Percentiles rank a stretch among this genome's conserved stretches.
These are phyloP conservation scores for Erodium moschatum DNA, from an alignment of 441 rosid species.

Conservation along the genomic window DNA sequence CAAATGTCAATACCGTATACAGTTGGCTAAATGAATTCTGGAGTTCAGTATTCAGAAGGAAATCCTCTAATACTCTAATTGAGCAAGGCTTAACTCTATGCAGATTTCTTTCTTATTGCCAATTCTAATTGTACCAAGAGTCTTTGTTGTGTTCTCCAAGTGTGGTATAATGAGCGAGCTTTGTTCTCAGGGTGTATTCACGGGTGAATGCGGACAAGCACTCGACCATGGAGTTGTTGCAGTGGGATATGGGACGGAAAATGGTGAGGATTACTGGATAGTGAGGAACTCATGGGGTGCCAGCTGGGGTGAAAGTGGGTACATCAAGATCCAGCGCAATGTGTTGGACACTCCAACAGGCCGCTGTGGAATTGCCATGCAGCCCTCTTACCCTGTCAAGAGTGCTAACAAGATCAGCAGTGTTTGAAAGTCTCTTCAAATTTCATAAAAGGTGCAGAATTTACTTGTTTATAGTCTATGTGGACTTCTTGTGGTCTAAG, in stretches of 20 bases:
- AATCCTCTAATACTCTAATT: too few species aligned
- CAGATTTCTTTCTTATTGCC: too few species aligned
- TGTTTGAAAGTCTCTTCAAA: too few species aligned
- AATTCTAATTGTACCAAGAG: too few species aligned
- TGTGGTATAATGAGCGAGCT: conserved; percentile 1
- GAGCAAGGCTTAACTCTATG: too few species aligned
- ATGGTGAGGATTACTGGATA: conserved; percentile 51
- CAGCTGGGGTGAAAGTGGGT: conserved; percentile 57
- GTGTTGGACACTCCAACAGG: conserved; percentile 28
- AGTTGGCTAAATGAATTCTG: too few species aligned
- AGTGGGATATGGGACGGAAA: conserved; percentile 47
- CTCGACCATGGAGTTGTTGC: conserved; percentile 55
- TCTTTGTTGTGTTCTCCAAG: too few species aligned
- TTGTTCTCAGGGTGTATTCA: conserved; percentile 45
- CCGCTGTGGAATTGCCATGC: conserved; percentile 56
- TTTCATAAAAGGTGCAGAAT: too few species aligned
- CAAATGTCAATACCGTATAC: too few species aligned
- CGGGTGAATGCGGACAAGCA: conserved; percentile 42
- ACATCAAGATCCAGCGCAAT: conserved; percentile 46
- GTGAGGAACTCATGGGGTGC: conserved; percentile 66
- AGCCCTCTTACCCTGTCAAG: conserved; percentile 63
- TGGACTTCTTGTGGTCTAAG: too few species aligned
- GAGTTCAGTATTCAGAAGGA: too few species aligned
- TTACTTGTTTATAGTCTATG: too few species aligned
- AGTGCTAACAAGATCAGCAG: background rate